Conservation (phyloP, 2,329 filamentous ascomycete species). For the Monilinia vaccinii-corymbosi region DNA sequence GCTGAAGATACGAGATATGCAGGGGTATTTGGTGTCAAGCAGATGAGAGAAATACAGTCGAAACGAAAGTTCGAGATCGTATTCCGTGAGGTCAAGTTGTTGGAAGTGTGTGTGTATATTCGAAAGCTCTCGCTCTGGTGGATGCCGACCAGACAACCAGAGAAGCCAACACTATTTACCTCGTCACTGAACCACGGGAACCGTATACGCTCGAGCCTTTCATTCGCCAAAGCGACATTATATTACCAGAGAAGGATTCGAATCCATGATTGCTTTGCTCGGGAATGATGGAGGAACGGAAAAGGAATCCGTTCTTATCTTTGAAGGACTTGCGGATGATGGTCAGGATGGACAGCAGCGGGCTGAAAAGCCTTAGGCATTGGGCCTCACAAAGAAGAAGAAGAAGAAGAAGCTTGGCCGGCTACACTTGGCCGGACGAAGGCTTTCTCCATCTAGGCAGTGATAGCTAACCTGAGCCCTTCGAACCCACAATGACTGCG, state of each 20-base stretch:
- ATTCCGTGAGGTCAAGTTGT: neutral
- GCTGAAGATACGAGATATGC: neutral
- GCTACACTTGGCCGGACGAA: neutral
- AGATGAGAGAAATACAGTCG: neutral
- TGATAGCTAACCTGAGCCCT: neutral
- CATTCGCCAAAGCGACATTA: neutral
- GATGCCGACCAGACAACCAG: neutral
- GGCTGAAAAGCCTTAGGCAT: no score
- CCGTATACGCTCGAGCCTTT: neutral
- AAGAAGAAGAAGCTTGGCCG: neutral
- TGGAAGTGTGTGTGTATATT: neutral
- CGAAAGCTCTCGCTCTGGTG: neutral
- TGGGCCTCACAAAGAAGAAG: neutral
- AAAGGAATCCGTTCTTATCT: no score
- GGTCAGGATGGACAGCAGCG: neutral
- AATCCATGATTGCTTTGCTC: neutral
- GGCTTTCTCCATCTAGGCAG: neutral
- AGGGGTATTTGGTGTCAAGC: neutral
- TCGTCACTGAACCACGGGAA: neutral
- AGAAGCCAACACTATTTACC: neutral
- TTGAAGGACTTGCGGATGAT: neutral
- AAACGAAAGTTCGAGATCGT: neutral
- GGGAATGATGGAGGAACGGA: no score
- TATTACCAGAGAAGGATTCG: neutral
- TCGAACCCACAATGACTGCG: neutral